Conservation (phyloP, 805 yeast species). For the Barnettozyma pratensis region DNA sequence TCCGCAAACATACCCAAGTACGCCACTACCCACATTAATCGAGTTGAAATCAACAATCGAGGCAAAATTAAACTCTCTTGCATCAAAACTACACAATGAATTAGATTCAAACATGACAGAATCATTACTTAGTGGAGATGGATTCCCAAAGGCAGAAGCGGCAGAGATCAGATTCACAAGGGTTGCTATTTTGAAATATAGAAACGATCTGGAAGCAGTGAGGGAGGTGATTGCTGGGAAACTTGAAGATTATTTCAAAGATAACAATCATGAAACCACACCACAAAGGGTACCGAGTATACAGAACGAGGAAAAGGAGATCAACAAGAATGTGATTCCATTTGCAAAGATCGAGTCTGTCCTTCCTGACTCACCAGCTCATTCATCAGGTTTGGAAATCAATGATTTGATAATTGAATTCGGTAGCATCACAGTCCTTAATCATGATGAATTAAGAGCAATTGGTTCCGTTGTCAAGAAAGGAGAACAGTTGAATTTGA, state of each 20-base stretch:
- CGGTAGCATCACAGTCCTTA: slow-evolving; percentile 49
- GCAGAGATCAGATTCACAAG: slow-evolving; percentile 60
- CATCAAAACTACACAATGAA: not conserved
- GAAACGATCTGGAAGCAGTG: slow-evolving; percentile 61
- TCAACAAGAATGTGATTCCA: slow-evolving; percentile 30
- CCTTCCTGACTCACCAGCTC: slow-evolving; percentile 45
- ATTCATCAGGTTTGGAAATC: slow-evolving; percentile 41
- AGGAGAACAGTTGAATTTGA: not conserved
- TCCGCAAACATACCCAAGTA: not conserved
- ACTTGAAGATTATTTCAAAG: slow-evolving; percentile 39
- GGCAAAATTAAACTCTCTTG: not conserved
- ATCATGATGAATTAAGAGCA: slow-evolving; percentile 41
- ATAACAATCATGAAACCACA: not conserved
- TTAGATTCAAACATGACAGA: slow-evolving; percentile 49
- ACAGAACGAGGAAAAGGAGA: not conserved
- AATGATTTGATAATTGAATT: slow-evolving; percentile 43
- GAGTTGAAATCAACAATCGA: slow-evolving; percentile 1
- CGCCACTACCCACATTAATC: not conserved
- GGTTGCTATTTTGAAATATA: slow-evolving; percentile 56
- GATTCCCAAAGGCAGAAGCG: slow-evolving; percentile 82
- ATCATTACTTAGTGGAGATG: slow-evolving; percentile 61
- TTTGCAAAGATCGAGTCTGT: slow-evolving; percentile 32
- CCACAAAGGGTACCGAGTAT: not conserved
- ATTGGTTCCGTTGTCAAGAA: not conserved
- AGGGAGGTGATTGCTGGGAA: slow-evolving; percentile 41